Conservation (phyloP, 257 asterid genomes). For the Anisodus acutangulus region DNA sequence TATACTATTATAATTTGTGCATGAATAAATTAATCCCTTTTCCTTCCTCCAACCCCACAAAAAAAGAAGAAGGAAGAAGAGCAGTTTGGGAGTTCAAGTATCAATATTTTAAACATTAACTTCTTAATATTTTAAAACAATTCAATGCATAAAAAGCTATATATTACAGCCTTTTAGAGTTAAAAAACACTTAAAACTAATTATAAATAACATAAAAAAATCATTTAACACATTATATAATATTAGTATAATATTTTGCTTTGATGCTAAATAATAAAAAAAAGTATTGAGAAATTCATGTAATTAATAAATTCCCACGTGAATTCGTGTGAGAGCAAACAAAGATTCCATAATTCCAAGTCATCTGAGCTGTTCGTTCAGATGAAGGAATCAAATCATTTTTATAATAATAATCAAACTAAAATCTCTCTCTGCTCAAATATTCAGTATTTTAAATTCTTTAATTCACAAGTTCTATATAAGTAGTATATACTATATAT, state of each 20-base stretch:
- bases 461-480: background rate
- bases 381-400: background rate
- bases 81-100: background rate
- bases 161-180: background rate
- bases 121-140: background rate
- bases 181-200: background rate
- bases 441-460: background rate
- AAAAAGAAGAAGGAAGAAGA: no score
- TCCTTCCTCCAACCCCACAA: no score
- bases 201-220: background rate
- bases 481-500: no score
- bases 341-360: background rate
- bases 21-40: background rate
- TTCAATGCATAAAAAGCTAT: background rate
- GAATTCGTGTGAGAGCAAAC: slow-evolving; percentile 11
- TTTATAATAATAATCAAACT: background rate
- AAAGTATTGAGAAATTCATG: background rate
- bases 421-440: background rate
- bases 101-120: background rate
- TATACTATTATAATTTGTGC: background rate
- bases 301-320: background rate
- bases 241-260: background rate
- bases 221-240: background rate
- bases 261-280: background rate
- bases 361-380: slow-evolving; percentile 23